Evolutionary conservation across 305 asterid genomes (phyloP).

Genomic region (Fraxinus paxiana): DNA sequence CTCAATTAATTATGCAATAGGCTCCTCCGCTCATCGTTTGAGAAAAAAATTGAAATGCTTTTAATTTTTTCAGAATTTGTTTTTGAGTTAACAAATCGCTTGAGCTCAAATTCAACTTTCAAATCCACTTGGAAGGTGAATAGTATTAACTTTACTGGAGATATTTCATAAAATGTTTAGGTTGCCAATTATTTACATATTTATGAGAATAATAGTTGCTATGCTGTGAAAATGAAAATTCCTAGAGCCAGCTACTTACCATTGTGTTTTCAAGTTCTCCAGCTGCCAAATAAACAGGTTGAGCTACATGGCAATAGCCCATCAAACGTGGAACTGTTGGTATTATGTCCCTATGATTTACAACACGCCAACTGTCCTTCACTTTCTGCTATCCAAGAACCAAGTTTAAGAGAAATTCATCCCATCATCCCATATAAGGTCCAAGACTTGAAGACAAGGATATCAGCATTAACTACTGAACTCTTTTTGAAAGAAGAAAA

Average conservation of each 20-base stretch:
- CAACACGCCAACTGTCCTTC: slow-evolving; percentile 90
- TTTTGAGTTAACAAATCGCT: not conserved
- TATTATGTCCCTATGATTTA: slow-evolving; percentile 92
- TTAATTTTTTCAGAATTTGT: not conserved
- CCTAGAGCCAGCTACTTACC: slow-evolving; percentile 37
- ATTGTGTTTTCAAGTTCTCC: slow-evolving; percentile 42
- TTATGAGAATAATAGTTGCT: not conserved
- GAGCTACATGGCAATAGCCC: slow-evolving; percentile 99
- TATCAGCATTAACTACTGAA: not conserved
- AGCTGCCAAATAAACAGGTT: slow-evolving; percentile 79
- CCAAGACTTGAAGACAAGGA: not conserved
- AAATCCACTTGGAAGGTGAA: not conserved
- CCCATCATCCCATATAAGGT: not conserved
- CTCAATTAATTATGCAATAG: not conserved
- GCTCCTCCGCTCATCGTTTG: not conserved
- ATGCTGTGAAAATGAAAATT: slow-evolving; percentile 3
- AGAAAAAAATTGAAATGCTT: not conserved
- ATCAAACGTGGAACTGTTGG: slow-evolving; percentile 96
- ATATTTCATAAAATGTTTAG: not conserved
- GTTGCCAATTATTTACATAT: not conserved
- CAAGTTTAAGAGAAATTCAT: not conserved
- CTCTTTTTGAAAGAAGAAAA: not conserved
- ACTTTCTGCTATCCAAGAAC: slow-evolving; percentile 57
- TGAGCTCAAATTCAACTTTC: not conserved
- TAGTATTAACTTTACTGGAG: not conserved